phyloP scores from a whole-genome alignment of 225 moss, liverwort and hornwort genomes.

The Bryoerythrophyllum caledonicum region DNA sequence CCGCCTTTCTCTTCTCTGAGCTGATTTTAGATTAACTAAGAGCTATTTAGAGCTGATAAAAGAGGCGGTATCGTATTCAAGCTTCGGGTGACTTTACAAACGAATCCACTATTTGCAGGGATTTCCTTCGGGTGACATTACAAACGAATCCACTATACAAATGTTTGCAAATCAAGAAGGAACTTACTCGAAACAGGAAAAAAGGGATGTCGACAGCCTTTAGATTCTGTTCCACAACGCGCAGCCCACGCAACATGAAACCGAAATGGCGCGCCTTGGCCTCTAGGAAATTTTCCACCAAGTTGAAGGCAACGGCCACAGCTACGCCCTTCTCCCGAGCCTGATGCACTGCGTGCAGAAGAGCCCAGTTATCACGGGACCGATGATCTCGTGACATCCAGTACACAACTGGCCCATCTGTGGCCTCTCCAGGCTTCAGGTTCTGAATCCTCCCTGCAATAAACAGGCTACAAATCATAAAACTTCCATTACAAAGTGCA shows the following conservation, averaged over 20 bases:
- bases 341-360: slow-evolving; percentile 83
- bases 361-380: slow-evolving; percentile 93
- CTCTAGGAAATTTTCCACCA: slow-evolving; percentile 83
- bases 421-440: slow-evolving; percentile 50
- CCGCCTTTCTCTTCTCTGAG: no score
- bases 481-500: no score
- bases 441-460: slow-evolving; percentile 66
- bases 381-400: slow-evolving; percentile 99
- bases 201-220: slow-evolving; percentile 74
- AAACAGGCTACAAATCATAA: neutral
- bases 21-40: no score
- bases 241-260: slow-evolving; percentile 94
- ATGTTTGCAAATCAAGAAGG: neutral
- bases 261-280: slow-evolving; percentile 95
- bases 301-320: slow-evolving; percentile 87
- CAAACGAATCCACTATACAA: neutral
- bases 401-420: slow-evolving; percentile 81
- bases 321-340: slow-evolving; percentile 66
- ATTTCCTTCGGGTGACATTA: neutral
- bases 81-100: neutral
- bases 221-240: slow-evolving; percentile 81
- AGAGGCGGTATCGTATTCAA: no score
- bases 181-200: slow-evolving; percentile 79
- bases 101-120: no score
- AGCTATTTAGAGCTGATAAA: no score